Evolutionary conservation across 2,329 filamentous ascomycete genomes (phyloP).

Genomic region (Stromatinia cepivora): DNA sequence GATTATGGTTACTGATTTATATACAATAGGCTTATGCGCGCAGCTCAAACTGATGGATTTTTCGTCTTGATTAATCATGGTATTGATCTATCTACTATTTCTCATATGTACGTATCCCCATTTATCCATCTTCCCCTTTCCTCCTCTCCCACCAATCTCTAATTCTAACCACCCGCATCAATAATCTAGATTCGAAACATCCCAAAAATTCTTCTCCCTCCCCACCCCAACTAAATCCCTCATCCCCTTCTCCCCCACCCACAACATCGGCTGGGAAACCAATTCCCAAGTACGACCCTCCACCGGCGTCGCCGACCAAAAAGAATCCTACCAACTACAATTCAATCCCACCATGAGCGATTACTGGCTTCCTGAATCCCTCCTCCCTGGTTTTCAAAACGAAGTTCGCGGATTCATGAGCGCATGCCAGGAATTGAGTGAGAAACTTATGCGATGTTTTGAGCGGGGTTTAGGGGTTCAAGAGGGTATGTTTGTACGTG

Average conservation of each 20-base stretch:
- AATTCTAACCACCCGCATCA: conserved; percentile 37
- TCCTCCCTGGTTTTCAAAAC: conserved; percentile 51
- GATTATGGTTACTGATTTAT: not conserved
- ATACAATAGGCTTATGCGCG: conserved; percentile 41
- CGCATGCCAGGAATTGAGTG: conserved; percentile 47
- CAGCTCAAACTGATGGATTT: conserved; percentile 59
- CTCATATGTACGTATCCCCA: not conserved
- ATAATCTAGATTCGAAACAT: conserved; percentile 38
- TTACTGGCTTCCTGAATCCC: conserved; percentile 40
- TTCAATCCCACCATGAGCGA: conserved; percentile 44
- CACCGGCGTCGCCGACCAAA: conserved; percentile 55
- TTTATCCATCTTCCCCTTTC: not conserved
- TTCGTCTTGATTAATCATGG: conserved; percentile 57
- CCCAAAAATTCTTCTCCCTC: conserved; percentile 54
- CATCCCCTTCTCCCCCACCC: conserved; percentile 49
- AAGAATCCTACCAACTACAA: conserved; percentile 60
- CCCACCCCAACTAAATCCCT: conserved; percentile 50
- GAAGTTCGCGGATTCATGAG: conserved; percentile 42
- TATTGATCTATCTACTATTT: conserved; percentile 33
- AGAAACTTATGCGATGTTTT: conserved; percentile 57
- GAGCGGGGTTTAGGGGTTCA: conserved; percentile 54
- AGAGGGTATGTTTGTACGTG: conserved; percentile 54
- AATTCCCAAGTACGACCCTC: conserved; percentile 56
- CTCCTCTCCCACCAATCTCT: conserved; percentile 50
- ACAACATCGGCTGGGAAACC: conserved; percentile 55